These are phyloP conservation scores for Colletotrichum musae DNA, from an alignment of 2,329 filamentous ascomycete species.

Conservation along the genomic window DNA sequence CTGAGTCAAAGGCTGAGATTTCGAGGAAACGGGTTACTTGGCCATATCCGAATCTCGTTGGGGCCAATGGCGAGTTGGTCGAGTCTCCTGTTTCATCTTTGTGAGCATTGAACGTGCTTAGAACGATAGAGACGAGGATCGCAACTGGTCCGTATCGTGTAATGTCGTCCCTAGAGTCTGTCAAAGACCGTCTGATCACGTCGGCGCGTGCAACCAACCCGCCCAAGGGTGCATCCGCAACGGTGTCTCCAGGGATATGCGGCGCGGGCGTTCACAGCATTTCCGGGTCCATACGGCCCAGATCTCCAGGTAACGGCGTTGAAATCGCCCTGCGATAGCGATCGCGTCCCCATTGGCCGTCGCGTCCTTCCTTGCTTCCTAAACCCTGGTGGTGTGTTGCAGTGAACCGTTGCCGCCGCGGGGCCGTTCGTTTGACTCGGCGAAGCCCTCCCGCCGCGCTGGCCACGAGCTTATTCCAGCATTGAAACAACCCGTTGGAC, in stretches of 20 bases:
- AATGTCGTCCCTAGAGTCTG: background rate
- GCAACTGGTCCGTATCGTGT: background rate
- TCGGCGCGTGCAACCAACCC: conserved; percentile 2
- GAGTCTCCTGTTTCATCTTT: background rate
- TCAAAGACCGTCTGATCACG: conserved; percentile 16
- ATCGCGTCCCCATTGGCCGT: conserved; percentile 20
- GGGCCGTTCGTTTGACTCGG: conserved; percentile 23
- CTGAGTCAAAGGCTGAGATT: background rate
- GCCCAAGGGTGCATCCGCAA: background rate
- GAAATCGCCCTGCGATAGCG: conserved; percentile 18
- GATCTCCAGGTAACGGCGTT: conserved; percentile 29
- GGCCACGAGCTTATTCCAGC: conserved; percentile 6
- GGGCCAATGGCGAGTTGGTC: no score
- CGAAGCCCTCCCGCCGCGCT: conserved; percentile 6
- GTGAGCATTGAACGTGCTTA: background rate
- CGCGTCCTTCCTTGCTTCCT: background rate
- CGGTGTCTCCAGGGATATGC: conserved; percentile 8
- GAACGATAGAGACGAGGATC: background rate
- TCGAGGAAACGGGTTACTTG: background rate
- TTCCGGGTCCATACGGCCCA: conserved; percentile 19
- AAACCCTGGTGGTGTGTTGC: conserved; percentile 3
- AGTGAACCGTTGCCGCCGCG: conserved; percentile 20
- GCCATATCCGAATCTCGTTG: no score
- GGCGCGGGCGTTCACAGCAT: conserved; percentile 14
- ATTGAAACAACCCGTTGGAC: conserved; percentile 8